A percentile compares a stretch with the other conserved stretches of the same genome.
Evolutionary conservation across 176 grass and related monocot genomes (phyloP).

Genomic region (Lolium multiflorum): DNA sequence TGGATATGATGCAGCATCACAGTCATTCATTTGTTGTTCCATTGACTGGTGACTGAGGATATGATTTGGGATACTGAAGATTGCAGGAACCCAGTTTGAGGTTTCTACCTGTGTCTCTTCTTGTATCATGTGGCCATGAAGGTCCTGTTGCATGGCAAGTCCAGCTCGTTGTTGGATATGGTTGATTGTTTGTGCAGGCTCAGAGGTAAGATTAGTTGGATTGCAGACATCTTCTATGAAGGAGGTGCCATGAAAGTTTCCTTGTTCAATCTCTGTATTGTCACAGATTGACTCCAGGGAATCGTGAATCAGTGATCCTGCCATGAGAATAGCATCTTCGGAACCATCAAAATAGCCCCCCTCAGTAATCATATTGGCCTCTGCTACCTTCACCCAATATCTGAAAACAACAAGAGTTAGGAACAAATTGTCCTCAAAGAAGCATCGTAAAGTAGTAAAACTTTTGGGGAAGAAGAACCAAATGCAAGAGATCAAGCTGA

Average conservation of each 20-base stretch:
- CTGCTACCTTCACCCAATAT: constrained; percentile 36
- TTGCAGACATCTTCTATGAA: constrained; percentile 61
- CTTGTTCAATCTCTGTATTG: constrained; percentile 34
- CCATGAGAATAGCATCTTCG: constrained; percentile 58
- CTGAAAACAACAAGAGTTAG: constrained; percentile 25
- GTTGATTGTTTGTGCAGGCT: constrained; percentile 45
- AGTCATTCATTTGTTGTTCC: constrained; percentile 50
- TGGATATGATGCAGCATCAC: constrained; percentile 47
- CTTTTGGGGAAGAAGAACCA: constrained; percentile 27
- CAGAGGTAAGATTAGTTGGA: constrained; percentile 47
- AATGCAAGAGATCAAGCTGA: constrained; percentile 30
- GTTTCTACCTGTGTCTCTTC: constrained; percentile 42
- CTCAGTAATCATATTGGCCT: constrained; percentile 59
- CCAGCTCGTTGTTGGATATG: constrained; percentile 46
- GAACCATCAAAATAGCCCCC: constrained; percentile 60
- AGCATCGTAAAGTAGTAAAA: constrained; percentile 35
- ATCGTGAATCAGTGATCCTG: constrained; percentile 54
- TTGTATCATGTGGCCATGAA: constrained; percentile 56
- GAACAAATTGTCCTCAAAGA: background rate
- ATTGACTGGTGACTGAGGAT: constrained; percentile 44
- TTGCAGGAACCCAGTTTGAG: constrained; percentile 56
- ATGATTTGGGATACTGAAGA: constrained; percentile 47
- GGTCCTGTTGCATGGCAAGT: constrained; percentile 61
- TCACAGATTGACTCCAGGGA: constrained; percentile 55
- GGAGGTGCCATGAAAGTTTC: constrained; percentile 45